Percentiles rank a stretch among this genome's conserved stretches.
phyloP scores from a whole-genome alignment of 768 basidiomycete genomes.

The Naematelia encephala region DNA sequence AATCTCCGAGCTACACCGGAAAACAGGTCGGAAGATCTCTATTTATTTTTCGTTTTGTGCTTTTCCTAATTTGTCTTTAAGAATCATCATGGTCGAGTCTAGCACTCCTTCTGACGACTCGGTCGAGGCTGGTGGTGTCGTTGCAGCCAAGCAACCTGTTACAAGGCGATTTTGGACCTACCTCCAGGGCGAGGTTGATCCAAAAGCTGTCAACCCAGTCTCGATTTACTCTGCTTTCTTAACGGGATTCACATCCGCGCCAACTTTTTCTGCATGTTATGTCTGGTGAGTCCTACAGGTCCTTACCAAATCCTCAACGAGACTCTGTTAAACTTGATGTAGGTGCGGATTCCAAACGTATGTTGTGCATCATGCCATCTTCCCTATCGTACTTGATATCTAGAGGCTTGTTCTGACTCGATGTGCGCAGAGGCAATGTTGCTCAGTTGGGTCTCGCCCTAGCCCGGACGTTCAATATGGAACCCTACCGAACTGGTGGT shows the following conservation, averaged over 20 bases:
- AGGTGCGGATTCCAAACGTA: slow-evolving; percentile 50
- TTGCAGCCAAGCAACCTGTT: not conserved
- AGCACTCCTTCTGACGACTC: not conserved
- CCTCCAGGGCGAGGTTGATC: slow-evolving; percentile 17
- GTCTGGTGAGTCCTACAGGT: slow-evolving; percentile 17
- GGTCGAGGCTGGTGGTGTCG: not conserved
- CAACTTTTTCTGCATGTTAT: slow-evolving; percentile 23
- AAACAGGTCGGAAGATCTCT: not conserved
- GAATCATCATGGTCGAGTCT: not conserved
- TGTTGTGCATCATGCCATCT: slow-evolving; percentile 5
- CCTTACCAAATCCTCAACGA: too few species aligned
- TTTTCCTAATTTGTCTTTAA: not conserved
- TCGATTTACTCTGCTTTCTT: slow-evolving; percentile 45
- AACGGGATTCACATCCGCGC: slow-evolving; percentile 34
- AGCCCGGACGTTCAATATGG: slow-evolving; percentile 65
- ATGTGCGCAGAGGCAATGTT: slow-evolving; percentile 48
- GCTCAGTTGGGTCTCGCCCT: slow-evolving; percentile 72
- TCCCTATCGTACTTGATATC: not conserved
- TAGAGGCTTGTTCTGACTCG: not conserved
- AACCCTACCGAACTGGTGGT: slow-evolving; percentile 52
- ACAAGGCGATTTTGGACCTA: not conserved
- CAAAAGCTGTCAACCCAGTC: slow-evolving; percentile 19
- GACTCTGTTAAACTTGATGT: slow-evolving; percentile 18
- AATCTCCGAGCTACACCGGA: not conserved
- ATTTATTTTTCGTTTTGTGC: not conserved